Evolutionary conservation across 2,329 filamentous ascomycete species (phyloP).

Genomic region (Amauroascus niger): DNA sequence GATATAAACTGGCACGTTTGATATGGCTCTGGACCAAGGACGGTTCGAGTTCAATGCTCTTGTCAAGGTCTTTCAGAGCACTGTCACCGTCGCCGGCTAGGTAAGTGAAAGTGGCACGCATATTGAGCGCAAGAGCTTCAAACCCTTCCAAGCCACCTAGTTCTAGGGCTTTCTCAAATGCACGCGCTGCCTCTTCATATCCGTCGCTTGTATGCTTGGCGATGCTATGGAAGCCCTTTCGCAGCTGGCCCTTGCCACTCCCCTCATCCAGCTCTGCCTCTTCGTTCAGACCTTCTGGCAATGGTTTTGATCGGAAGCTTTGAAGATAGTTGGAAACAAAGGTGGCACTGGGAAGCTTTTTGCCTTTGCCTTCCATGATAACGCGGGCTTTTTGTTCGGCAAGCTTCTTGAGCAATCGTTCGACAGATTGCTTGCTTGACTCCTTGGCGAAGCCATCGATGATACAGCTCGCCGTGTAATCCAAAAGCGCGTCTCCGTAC

Average conservation of each 20-base stretch:
- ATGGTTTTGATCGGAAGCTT: constrained; percentile 79
- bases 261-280: constrained; percentile 65
- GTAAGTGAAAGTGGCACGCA: constrained; percentile 92
- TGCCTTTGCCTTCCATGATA: constrained; percentile 69
- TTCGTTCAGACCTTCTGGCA: constrained; percentile 74
- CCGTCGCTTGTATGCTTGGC: constrained; percentile 79
- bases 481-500: constrained; percentile 88
- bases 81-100: constrained; percentile 77
- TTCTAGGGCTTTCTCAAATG: constrained; percentile 83
- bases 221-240: constrained; percentile 71
- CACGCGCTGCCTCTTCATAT: constrained; percentile 75
- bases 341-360: constrained; percentile 86
- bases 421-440: constrained; percentile 75
- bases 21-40: constrained; percentile 92
- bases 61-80: constrained; percentile 76
- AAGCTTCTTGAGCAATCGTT: constrained; percentile 90
- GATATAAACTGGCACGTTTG: constrained; percentile 95
- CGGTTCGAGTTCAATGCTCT: constrained; percentile 83
- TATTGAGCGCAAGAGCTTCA: constrained; percentile 89
- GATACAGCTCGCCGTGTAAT: constrained; percentile 98
- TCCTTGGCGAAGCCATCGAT: constrained; percentile 96
- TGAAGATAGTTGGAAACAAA: constrained; percentile 98
- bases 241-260: constrained; percentile 74
- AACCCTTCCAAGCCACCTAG: constrained; percentile 67
- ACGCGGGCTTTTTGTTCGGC: constrained; percentile 87